Base-by-base conservation (phyloP, 176 grass and related monocot species). In the Phyllostachys edulis region DNA sequence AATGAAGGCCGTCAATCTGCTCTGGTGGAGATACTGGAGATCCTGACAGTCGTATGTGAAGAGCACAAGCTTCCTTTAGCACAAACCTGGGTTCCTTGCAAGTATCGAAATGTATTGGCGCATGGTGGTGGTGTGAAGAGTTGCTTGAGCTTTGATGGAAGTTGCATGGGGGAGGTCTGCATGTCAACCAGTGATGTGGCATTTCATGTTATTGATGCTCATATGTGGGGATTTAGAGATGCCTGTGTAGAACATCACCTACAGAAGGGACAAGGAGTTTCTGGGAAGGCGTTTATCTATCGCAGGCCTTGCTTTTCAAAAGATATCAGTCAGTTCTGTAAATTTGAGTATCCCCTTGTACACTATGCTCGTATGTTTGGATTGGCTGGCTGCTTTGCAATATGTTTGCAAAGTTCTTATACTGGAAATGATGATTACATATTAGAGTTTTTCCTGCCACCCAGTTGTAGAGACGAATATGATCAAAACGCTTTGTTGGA, bases 241-340 rank as follows among this genome's bases (percentile, higher is more conserved):
- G 96, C 96, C n/a, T 98, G 96, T 87, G 73, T 95, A 66, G 96
- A 93, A 66, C 96, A 98, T 86, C 96, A 98, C 87, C 87, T 98
- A 70, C 90, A 98, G 49, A 98, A 77, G 86, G 93, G 93, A 13
- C 95, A 98, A 85, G 95, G 95, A 84, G 95, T 89, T 89, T 65
- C 92, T 34, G 95, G 95, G 62, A 92, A 87, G 68, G 85, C 93
- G 4, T 98, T 92, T 79, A 75, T 86, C 67, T 87, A 69, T 65
- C 85, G 18, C 4, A 93, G 69, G 84, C 89, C 96, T 17, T 95
- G 91, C 49, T 95, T 95, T 84, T 94, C 91, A 44, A 90, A 86
- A 87, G 89, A 98, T 75, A 80, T 92, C 26, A 89, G 76, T 21
- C 78, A 87, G 59, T 93, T 93, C 82, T 90, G 79, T 85, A 98